These are phyloP conservation scores for Brettanomyces nanus DNA, from an alignment of 805 yeast genomes.

Conservation along the genomic window DNA sequence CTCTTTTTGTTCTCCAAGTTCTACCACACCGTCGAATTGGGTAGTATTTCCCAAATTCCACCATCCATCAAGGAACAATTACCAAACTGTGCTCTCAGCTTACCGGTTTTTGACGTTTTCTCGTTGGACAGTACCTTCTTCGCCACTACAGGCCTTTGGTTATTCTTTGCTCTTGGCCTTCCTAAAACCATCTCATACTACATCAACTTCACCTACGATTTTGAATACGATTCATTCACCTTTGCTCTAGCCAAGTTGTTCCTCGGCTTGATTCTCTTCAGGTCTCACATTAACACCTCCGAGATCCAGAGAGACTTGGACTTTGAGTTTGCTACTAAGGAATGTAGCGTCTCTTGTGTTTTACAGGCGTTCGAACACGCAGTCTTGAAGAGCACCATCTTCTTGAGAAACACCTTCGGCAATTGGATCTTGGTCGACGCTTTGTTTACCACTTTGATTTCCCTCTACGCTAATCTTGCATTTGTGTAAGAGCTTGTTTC, in stretches of 20 bases:
- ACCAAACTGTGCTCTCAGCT: conserved; percentile 13
- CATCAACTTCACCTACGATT: conserved; percentile 46
- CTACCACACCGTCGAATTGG: conserved; percentile 12
- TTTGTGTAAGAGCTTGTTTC: conserved; percentile 17
- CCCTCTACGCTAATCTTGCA: conserved; percentile 37
- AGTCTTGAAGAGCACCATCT: conserved; percentile 27
- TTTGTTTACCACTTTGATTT: conserved; percentile 36
- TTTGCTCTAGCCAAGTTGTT: conserved; percentile 38
- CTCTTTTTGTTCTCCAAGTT: conserved; percentile 11
- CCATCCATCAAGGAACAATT: conserved; percentile 14
- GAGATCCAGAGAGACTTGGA: conserved; percentile 23
- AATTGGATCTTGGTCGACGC: conserved; percentile 39
- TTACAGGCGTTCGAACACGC: conserved; percentile 13
- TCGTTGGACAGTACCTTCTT: conserved; percentile 25
- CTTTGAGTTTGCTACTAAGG: conserved; percentile 23
- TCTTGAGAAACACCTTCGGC: conserved; percentile 36
- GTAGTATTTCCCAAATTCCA: conserved; percentile 17
- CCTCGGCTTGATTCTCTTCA: conserved; percentile 30
- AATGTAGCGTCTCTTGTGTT: conserved; percentile 20
- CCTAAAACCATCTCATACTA: conserved; percentile 42
- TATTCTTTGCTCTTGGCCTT: conserved; percentile 28
- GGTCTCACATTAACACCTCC: conserved; percentile 16
- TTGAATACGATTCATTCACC: conserved; percentile 45
- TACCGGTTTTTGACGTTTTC: conserved; percentile 30
- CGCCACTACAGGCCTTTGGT: conserved; percentile 34